Base-by-base conservation (phyloP, 768 basidiomycete species). In the Phaeotremella skinneri region DNA sequence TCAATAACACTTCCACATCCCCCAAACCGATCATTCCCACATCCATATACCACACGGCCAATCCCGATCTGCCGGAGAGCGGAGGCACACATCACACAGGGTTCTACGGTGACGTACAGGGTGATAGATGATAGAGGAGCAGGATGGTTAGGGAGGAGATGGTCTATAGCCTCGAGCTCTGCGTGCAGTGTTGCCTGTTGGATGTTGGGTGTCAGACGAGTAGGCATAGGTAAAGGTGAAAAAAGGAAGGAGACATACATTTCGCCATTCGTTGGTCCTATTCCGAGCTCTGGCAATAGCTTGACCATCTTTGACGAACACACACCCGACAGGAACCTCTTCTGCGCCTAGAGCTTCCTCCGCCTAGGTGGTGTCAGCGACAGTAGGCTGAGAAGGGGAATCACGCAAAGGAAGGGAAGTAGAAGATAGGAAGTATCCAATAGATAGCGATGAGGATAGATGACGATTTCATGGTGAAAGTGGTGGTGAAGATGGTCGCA, bases 71-170 rank as follows among this genome's bases (percentile, higher is more conserved):
- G 96, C 54, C 94, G 84, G 31, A 99, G 82, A 11, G 94, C 96
- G 23, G 90, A 91, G 13, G 92, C 91, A 66, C 96, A 99, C 96
- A 98, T 98, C 75, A 98, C 91, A 78, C 96, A 99, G 0, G 94
- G 96, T 78, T 99, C 94, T 53, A 99, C 96, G 3, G 96, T 99
- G 52, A 98, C 96, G 75, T 98, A 99, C 27, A 98, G 84, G 2
- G 85, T 89, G 21, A 90, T 93, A 9, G 84, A 81, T 0, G 82
- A 81, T 17, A 99, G 82, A 4, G 90, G 89, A 58, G 89, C 84
- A 43, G 77, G 74, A 34, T 78, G 78, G 72, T 87, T 82, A 0
- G 85, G 80, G 13, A 98, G 79, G 64, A 99, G 90, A 68, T 82
- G 81, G 73, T 96, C 91, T 67, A 98, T 91, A 1, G 94, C 93